Percentiles rank a stretch among this genome's conserved stretches.
Evolutionary conservation across 345 rosid species (phyloP).

Genomic region (Brassica juncea): DNA sequence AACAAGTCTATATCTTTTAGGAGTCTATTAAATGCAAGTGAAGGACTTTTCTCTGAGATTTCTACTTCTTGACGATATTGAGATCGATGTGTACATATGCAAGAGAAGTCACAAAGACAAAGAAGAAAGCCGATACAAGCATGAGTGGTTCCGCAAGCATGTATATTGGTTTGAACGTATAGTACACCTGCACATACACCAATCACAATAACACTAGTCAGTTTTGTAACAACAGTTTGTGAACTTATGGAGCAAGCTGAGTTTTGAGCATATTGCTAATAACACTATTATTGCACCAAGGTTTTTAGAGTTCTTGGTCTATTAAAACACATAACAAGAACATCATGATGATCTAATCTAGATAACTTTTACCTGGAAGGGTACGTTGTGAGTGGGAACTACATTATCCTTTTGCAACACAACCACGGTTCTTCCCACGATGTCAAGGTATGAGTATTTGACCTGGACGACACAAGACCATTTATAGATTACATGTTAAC

Average conservation of each 20-base stretch:
- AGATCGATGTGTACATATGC: slow-evolving; percentile 86
- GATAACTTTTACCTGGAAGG: slow-evolving; percentile 72
- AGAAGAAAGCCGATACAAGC: slow-evolving; percentile 77
- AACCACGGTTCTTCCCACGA: slow-evolving; percentile 90
- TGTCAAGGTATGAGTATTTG: slow-evolving; percentile 95
- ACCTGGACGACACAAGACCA: slow-evolving; percentile 49
- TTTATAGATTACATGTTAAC: background rate
- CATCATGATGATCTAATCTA: background rate
- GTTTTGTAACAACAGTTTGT: background rate
- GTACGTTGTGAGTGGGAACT: slow-evolving; percentile 73
- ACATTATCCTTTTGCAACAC: slow-evolving; percentile 89
- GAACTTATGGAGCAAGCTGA: background rate
- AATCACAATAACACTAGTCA: background rate
- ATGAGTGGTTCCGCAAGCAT: slow-evolving; percentile 96
- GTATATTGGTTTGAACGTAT: slow-evolving; percentile 87
- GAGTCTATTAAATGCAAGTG: slow-evolving; percentile 21
- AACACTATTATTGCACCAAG: background rate
- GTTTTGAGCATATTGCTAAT: background rate
- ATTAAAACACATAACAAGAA: background rate
- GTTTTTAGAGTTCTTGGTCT: background rate
- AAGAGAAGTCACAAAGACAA: slow-evolving; percentile 67
- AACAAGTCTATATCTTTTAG: background rate
- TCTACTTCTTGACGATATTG: slow-evolving; percentile 50
- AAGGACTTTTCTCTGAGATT: slow-evolving; percentile 18
- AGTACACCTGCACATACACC: slow-evolving; percentile 67